These are phyloP conservation scores for Ascoidea rubescens DNA, from an alignment of 805 yeast genomes.

Conservation along the genomic window DNA sequence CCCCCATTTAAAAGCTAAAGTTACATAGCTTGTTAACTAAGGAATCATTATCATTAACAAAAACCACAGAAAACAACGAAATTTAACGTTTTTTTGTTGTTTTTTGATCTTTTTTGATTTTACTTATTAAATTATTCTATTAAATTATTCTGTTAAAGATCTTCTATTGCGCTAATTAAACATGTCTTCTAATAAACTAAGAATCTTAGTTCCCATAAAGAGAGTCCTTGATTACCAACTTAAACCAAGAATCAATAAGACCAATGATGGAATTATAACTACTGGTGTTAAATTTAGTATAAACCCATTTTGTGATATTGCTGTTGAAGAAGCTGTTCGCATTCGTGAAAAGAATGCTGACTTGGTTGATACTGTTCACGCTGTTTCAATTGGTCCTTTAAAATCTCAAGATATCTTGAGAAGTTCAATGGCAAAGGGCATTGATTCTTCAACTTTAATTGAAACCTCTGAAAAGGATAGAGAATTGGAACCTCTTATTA, in stretches of 20 bases:
- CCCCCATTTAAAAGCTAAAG: no score
- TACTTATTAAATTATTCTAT: no score
- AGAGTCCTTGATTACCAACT: constrained; percentile 90
- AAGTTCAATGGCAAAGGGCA: constrained; percentile 90
- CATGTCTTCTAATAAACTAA: constrained; percentile 32
- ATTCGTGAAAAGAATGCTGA: constrained; percentile 53
- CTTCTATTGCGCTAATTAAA: no score
- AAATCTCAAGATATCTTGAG: constrained; percentile 83
- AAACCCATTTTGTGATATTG: constrained; percentile 97
- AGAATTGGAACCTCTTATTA: constrained; percentile 73
- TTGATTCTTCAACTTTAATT: constrained; percentile 70
- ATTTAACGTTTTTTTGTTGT: no score
- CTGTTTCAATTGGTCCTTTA: constrained; percentile 79
- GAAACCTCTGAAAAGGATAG: constrained; percentile 48
- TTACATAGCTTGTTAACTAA: no score
- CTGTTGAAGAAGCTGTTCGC: constrained; percentile 86
- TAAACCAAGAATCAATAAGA: constrained; percentile 81
- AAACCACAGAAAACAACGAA: no score
- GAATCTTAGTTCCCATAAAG: constrained; percentile 86
- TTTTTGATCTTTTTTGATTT: no score
- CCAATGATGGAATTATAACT: constrained; percentile 66
- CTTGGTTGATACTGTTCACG: constrained; percentile 71
- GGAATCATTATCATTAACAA: no score
- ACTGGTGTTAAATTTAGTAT: constrained; percentile 86
- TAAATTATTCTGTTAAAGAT: no score